Evolutionary conservation across 2,329 filamentous ascomycete species (phyloP).

Genomic region (Colletotrichum phormii): DNA sequence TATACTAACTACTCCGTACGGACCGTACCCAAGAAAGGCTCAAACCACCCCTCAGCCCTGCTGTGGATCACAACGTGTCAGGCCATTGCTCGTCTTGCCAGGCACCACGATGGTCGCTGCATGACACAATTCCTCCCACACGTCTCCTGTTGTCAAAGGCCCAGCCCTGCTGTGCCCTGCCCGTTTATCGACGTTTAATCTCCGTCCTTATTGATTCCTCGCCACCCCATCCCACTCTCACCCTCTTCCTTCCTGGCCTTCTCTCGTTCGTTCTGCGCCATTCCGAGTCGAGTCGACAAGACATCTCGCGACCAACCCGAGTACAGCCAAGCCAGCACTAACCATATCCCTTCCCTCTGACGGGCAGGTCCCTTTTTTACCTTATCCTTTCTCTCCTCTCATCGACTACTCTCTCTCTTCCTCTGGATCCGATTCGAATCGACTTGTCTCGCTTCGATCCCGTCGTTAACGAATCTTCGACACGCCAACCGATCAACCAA

Average conservation of each 20-base stretch:
- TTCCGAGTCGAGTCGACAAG: slow-evolving; percentile 35
- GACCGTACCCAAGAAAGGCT: neutral
- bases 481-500: slow-evolving; percentile 32
- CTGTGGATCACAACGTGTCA: slow-evolving; percentile 34
- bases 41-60: slow-evolving; percentile 33
- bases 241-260: slow-evolving; percentile 24
- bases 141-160: slow-evolving; percentile 33
- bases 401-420: neutral
- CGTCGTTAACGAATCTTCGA: slow-evolving; percentile 22
- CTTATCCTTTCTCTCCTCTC: slow-evolving; percentile 31
- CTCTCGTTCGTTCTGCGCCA: slow-evolving; percentile 36
- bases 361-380: slow-evolving; percentile 48
- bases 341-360: slow-evolving; percentile 41
- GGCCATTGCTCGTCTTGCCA: slow-evolving; percentile 26
- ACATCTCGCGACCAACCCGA: slow-evolving; percentile 35
- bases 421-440: slow-evolving; percentile 39
- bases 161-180: slow-evolving; percentile 33
- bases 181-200: slow-evolving; percentile 36
- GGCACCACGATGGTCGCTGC: slow-evolving; percentile 35
- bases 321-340: slow-evolving; percentile 29
- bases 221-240: slow-evolving; percentile 31
- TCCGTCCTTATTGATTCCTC: slow-evolving; percentile 36
- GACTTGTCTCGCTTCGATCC: slow-evolving; percentile 12
- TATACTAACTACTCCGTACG: neutral
- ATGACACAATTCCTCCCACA: slow-evolving; percentile 36